Evolutionary conservation across 2,329 filamentous ascomycete species (phyloP).

Genomic region (Trichoderma sp.): DNA sequence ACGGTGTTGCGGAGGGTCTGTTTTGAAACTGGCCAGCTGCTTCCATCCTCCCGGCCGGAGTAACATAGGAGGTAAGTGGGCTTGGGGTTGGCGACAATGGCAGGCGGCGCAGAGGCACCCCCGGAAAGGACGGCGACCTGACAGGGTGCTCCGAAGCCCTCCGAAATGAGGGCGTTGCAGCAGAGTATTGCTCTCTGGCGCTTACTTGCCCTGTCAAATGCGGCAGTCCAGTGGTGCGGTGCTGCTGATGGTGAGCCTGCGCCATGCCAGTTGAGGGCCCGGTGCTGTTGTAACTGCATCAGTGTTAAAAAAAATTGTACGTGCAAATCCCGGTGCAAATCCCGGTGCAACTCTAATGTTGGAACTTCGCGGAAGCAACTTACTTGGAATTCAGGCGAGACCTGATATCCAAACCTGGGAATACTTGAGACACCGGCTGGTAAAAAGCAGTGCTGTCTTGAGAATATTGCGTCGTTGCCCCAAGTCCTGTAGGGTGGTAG

Average conservation of each 20-base stretch:
- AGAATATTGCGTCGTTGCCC: constrained; percentile 49
- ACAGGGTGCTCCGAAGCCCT: constrained; percentile 51
- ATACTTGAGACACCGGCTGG: constrained; percentile 45
- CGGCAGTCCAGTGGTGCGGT: constrained; percentile 49
- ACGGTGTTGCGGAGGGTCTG: constrained; percentile 39
- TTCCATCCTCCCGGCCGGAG: constrained; percentile 54
- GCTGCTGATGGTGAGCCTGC: constrained; percentile 51
- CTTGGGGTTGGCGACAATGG: constrained; percentile 56
- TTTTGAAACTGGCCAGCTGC: constrained; percentile 40
- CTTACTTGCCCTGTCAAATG: constrained; percentile 51
- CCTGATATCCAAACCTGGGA: constrained; percentile 54
- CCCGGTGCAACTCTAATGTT: not conserved
- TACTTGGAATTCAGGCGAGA: constrained; percentile 58
- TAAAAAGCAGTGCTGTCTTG: constrained; percentile 54
- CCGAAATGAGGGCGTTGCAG: constrained; percentile 53
- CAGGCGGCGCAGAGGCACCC: constrained; percentile 48
- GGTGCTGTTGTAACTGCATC: constrained; percentile 42
- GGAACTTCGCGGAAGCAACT: constrained; percentile 33
- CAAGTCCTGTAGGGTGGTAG: constrained; percentile 53
- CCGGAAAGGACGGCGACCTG: constrained; percentile 54
- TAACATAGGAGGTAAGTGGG: constrained; percentile 48
- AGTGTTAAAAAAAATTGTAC: constrained; percentile 1
- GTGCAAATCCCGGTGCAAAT: not conserved
- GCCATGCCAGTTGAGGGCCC: constrained; percentile 57
- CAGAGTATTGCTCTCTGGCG: constrained; percentile 56